These are phyloP conservation scores for Ephemerocybe angulata DNA, from an alignment of 768 basidiomycete species.

Conservation along the genomic window DNA sequence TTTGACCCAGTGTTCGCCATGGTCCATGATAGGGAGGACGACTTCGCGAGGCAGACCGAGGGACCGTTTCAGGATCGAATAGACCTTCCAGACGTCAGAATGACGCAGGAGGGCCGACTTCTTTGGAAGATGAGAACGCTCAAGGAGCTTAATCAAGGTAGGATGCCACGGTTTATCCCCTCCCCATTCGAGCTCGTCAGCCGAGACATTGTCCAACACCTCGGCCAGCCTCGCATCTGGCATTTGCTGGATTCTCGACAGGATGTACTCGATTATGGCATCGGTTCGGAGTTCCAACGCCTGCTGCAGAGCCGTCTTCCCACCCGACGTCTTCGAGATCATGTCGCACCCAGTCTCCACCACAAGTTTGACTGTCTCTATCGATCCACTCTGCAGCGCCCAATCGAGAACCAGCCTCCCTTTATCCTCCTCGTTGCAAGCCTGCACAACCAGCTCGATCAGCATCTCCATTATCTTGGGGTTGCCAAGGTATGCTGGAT, in stretches of 20 bases:
- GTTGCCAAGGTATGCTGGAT: background rate
- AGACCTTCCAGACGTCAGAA: slow-evolving; percentile 1
- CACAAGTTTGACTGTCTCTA: background rate
- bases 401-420: background rate
- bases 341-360: slow-evolving; percentile 1
- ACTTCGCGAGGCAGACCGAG: background rate
- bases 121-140: background rate
- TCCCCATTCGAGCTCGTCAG: background rate
- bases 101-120: background rate
- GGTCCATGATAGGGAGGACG: background rate
- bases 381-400: background rate
- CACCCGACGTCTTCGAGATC: background rate
- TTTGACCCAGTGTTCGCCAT: background rate
- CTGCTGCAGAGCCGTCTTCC: slow-evolving; percentile 1
- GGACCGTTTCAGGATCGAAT: background rate
- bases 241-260: slow-evolving; percentile 1
- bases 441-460: background rate
- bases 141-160: background rate
- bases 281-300: background rate
- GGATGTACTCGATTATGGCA: background rate
- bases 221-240: background rate
- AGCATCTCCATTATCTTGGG: slow-evolving; percentile 1
- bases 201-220: background rate
- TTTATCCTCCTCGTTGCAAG: background rate
- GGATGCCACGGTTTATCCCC: background rate